These are phyloP conservation scores for Cystobasidiopsis lactophilus DNA, from an alignment of 768 basidiomycete genomes.

Conservation along the genomic window DNA sequence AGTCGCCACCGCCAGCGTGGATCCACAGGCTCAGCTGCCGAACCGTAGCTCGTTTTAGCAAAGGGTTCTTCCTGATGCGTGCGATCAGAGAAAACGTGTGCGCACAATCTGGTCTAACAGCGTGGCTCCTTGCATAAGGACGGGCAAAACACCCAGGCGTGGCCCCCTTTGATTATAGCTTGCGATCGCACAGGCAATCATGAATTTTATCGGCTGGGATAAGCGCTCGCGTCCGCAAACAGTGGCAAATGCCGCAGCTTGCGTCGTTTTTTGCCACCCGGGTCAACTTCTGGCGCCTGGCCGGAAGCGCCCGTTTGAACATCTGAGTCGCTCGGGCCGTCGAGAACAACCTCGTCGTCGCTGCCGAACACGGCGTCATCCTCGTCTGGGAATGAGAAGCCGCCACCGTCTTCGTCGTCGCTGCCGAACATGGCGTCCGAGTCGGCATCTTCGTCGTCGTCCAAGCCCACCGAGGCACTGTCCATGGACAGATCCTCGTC, in stretches of 20 bases:
- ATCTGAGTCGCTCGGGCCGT: background rate
- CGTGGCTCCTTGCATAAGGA: no score
- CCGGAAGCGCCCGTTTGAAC: background rate
- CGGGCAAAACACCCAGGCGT: no score
- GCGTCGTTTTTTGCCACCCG: slow-evolving; percentile 12
- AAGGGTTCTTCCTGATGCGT: no score
- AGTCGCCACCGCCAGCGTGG: no score
- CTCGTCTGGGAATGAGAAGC: slow-evolving; percentile 14
- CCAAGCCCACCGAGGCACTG: background rate
- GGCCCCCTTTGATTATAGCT: no score
- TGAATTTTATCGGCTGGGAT: no score
- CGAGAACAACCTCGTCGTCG: slow-evolving; percentile 13
- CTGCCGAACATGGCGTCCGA: slow-evolving; percentile 8
- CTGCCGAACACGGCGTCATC: slow-evolving; percentile 8
- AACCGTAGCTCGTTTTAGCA: no score
- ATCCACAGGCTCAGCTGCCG: no score
- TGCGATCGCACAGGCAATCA: no score
- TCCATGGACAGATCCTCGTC: slow-evolving; percentile 2
- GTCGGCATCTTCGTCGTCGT: slow-evolving; percentile 11
- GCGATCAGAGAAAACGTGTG: no score
- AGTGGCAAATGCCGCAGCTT: slow-evolving; percentile 18
- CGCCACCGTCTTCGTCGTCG: background rate
- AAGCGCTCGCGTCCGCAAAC: slow-evolving; percentile 20
- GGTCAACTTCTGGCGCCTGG: background rate
- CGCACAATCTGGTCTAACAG: no score